These are phyloP conservation scores for Saturnispora hagleri DNA, from an alignment of 805 yeast species.

Conservation along the genomic window DNA sequence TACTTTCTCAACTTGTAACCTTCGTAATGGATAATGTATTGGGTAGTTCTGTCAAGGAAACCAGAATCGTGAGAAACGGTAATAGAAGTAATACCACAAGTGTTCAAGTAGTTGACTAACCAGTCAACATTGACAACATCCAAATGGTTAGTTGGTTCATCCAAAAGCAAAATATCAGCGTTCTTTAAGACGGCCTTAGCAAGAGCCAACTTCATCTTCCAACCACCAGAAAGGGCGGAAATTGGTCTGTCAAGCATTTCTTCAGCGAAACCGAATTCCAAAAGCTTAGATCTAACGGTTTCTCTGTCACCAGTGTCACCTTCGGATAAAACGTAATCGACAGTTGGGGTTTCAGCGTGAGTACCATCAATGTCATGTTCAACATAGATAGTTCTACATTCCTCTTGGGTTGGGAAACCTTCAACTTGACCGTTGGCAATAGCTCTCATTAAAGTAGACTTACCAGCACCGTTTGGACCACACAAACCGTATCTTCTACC, in stretches of 20 bases:
- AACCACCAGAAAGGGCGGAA: slow-evolving; percentile 98
- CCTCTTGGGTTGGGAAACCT: slow-evolving; percentile 99
- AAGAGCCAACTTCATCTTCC: slow-evolving; percentile 99
- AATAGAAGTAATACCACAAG: slow-evolving; percentile 97
- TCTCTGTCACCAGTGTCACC: slow-evolving; percentile 67
- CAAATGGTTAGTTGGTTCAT: slow-evolving; percentile 99
- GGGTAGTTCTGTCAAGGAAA: slow-evolving; percentile 94
- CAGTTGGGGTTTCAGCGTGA: slow-evolving; percentile 90
- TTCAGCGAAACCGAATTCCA: slow-evolving; percentile 87
- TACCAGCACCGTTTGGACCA: slow-evolving; percentile 99
- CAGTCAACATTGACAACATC: slow-evolving; percentile 99
- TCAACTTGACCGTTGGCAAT: slow-evolving; percentile 97
- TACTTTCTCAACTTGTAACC: slow-evolving; percentile 99
- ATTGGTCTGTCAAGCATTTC: slow-evolving; percentile 93
- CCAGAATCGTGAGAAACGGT: slow-evolving; percentile 99
- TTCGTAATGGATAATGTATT: slow-evolving; percentile 99
- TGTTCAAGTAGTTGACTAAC: slow-evolving; percentile 98
- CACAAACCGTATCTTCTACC: slow-evolving; percentile 99
- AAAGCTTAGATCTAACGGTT: slow-evolving; percentile 62
- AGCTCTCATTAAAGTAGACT: slow-evolving; percentile 94
- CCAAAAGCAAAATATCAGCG: slow-evolving; percentile 95
- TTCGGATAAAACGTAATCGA: slow-evolving; percentile 65
- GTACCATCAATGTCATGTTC: slow-evolving; percentile 99
- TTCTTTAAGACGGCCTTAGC: slow-evolving; percentile 99
- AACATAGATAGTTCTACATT: slow-evolving; percentile 98